Percentiles rank a stretch among this genome's conserved stretches.
phyloP scores from a whole-genome alignment of 495 filamentous ascomycete genomes.

The Trichoderma erinaceum region DNA sequence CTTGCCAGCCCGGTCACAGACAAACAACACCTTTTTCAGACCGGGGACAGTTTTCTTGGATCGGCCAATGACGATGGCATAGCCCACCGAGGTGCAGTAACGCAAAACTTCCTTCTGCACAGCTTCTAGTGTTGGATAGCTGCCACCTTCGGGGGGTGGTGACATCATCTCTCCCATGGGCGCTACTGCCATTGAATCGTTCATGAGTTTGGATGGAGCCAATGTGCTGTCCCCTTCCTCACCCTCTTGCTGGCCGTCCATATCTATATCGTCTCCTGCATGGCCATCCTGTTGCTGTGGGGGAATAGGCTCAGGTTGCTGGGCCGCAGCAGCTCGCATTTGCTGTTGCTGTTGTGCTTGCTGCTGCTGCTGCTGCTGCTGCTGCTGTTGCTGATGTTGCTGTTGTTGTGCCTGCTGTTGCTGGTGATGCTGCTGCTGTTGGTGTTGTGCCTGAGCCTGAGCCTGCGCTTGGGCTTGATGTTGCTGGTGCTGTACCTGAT shows the following conservation, averaged over 20 bases:
- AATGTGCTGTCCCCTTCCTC: slow-evolving; percentile 33
- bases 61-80: slow-evolving; percentile 52
- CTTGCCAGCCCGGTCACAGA: slow-evolving; percentile 51
- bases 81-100: slow-evolving; percentile 51
- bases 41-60: slow-evolving; percentile 53
- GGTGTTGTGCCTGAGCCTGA: slow-evolving; percentile 17
- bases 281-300: slow-evolving; percentile 28
- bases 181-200: slow-evolving; percentile 37
- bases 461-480: slow-evolving; percentile 20
- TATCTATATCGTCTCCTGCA: slow-evolving; percentile 40
- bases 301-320: slow-evolving; percentile 22
- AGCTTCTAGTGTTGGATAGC: slow-evolving; percentile 48
- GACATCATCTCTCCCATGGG: slow-evolving; percentile 47
- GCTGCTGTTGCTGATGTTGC: slow-evolving; percentile 16
- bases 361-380: slow-evolving; percentile 25
- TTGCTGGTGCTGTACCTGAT: slow-evolving; percentile 19
- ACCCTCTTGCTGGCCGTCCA: slow-evolving; percentile 34
- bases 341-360: slow-evolving; percentile 23
- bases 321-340: slow-evolving; percentile 14
- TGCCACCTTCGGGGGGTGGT: slow-evolving; percentile 48
- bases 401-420: slow-evolving; percentile 18
- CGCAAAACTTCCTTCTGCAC: slow-evolving; percentile 46
- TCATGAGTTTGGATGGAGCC: slow-evolving; percentile 36
- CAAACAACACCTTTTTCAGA: slow-evolving; percentile 53
- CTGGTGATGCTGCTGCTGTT: slow-evolving; percentile 14